Base-by-base conservation (phyloP, 768 basidiomycete genomes). In the Lentinula detonsa region DNA sequence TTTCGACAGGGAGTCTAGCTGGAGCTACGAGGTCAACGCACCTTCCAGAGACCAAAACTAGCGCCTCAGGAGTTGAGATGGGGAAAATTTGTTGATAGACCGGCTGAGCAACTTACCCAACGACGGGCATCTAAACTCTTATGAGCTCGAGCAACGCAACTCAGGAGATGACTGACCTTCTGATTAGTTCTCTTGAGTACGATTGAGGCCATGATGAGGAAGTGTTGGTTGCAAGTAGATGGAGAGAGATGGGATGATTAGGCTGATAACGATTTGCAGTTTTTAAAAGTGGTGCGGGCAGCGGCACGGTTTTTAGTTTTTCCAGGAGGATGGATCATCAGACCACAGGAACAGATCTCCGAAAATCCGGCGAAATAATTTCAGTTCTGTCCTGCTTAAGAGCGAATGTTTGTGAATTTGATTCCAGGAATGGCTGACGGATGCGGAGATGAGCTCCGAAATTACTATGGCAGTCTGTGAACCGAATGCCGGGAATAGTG, bases 1-100 rank as follows among this genome's bases (percentile, higher is more conserved):
- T 11, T 46, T 31, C 39, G 13, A 43, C 18, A 33, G 35, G 16
- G 16, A n/a, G 1, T 34, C 43, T n/a, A 1, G 13, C 18, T 35
- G 1, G 61, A 15, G 33, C n/a, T 56, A 21, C 23, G 18, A 28
- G 10, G 28, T 16, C 11, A 40, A 68, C 72, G 54, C 64, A 81
- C 87, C 80, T 88, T 88, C 87, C 87, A 89, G 59, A 88, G 78
- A 61, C 87, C 87, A 65, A 88, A 81, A 68, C 87, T 88, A 62
- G 34, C 9, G 53, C n/a, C 31, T 59, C 8, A 33, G 5, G 23
- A 60, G 28, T 33, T 65, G 37, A 8, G 8, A 11, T 16, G 61
- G 46, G 43, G 5, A 53, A 57, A 64, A 4, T 23, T 39, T 61
- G 40, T 49, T 57, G 66, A 52, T 61, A 50, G 48, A 23, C 9